Base-by-base conservation (phyloP, 2,329 filamentous ascomycete species). In the Stachybotrys echinatus region DNA sequence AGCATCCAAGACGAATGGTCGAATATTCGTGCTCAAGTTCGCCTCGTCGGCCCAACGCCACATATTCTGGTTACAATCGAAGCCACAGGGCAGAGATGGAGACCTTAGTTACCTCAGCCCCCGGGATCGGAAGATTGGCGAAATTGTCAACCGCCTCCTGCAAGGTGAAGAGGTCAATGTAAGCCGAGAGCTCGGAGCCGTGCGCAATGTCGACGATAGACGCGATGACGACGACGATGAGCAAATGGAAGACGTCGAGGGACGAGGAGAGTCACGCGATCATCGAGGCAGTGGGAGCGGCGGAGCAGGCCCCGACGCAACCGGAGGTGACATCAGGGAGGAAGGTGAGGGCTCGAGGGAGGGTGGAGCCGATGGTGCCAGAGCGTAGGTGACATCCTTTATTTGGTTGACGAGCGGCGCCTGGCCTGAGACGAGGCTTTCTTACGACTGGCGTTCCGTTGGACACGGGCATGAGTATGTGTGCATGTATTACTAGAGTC, bases 31-130 rank as follows among this genome's bases (percentile, higher is more conserved):
- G 51, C 84, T 99, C 63, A 96, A 95, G 70, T 99, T 99, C 74
- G 82, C 81, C 23, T 96, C 92, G 12, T 96, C 90, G 55, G 94
- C 91, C 51, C 86, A 95, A 70, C 85, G 92, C 62, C 80, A 97
- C 71, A 79, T 96, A 52, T 99, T 97, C 76, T 99, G 92, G 92
- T 76, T 99, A 64, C 94, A 99, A 72, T 94, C 90, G 23, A 92
- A 92, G 71, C 81, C 87, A 27, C 91, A 96, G 71, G 83, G 70
- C 64, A 80, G 74, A 56, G 79, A 73, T 65, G 86, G 76, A 47
- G 84, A 92, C 58, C 74, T 84, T 7, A 84, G 82, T 70, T 91
- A 83, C 79, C 88, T 95, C 71, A 95, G 90, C 70, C 81, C 86
- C 47, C 81, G 92, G 50, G 92, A 97, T 67, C 77, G 87, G 61